phyloP scores from a whole-genome alignment of 495 filamentous ascomycete genomes.

The Neurospora sp. region DNA sequence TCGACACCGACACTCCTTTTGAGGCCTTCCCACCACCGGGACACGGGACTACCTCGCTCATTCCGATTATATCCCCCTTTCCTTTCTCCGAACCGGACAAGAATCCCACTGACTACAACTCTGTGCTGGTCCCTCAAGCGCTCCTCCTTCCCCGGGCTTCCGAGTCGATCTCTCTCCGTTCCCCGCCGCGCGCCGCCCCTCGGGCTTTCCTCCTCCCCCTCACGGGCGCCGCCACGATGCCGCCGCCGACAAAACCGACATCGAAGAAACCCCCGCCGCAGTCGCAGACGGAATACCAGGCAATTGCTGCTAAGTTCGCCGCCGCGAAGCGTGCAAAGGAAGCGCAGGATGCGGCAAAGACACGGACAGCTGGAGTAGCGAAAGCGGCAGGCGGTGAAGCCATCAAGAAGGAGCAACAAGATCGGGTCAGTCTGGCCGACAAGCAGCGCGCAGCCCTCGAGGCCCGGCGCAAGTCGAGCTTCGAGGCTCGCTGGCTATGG shows the following conservation, averaged over 20 bases:
- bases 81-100: not conserved
- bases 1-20: not conserved
- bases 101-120: not conserved
- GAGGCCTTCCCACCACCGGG: not conserved
- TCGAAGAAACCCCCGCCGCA: conserved; percentile 13
- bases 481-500: conserved; percentile 38
- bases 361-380: conserved; percentile 3
- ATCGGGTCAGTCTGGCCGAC: conserved; percentile 16
- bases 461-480: conserved; percentile 28
- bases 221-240: conserved; percentile 11
- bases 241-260: conserved; percentile 11
- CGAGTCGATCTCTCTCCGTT: not conserved
- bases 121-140: not conserved
- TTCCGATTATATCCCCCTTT: not conserved
- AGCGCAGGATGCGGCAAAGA: conserved; percentile 15
- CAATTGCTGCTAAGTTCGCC: conserved; percentile 35
- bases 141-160: not conserved
- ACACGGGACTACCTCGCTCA: not conserved
- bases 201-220: conserved; percentile 4
- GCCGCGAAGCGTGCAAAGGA: conserved; percentile 39
- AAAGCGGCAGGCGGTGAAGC: not conserved
- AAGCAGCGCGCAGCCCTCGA: conserved; percentile 30
- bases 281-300: conserved; percentile 27
- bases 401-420: conserved; percentile 4
- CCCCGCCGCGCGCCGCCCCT: not conserved